phyloP scores from a whole-genome alignment of 345 rosid genomes.

The Geranium rotundifolium region DNA sequence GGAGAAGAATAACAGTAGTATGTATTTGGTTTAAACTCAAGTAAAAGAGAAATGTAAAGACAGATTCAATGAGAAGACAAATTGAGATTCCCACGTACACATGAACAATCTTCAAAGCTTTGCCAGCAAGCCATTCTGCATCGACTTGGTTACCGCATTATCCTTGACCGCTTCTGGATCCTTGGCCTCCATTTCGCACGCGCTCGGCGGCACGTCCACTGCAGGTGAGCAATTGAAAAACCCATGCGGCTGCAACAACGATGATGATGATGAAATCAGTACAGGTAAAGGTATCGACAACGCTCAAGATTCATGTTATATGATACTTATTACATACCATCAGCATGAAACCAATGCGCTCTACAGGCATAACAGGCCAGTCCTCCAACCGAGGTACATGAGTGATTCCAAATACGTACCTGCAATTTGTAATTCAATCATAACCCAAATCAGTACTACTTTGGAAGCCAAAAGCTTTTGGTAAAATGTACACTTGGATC shows the following conservation, averaged over 20 bases:
- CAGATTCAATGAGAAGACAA: no score
- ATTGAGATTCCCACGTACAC: no score
- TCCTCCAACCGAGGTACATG: slow-evolving; percentile 89
- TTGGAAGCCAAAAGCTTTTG: no score
- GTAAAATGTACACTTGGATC: no score
- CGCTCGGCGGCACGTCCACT: slow-evolving; percentile 76
- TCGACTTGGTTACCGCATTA: slow-evolving; percentile 27
- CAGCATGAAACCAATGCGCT: slow-evolving; percentile 70
- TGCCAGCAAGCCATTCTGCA: slow-evolving; percentile 39
- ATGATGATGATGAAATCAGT: neutral
- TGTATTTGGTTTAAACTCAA: no score
- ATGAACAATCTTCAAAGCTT: slow-evolving; percentile 43
- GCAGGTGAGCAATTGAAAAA: slow-evolving; percentile 96
- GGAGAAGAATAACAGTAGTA: no score
- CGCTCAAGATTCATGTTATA: no score
- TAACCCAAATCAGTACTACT: no score
- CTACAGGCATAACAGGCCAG: slow-evolving; percentile 94
- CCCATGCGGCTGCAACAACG: slow-evolving; percentile 69
- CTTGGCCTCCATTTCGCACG: slow-evolving; percentile 57
- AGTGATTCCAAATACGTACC: slow-evolving; percentile 88
- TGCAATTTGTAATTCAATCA: slow-evolving; percentile 9
- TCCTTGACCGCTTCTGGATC: slow-evolving; percentile 51
- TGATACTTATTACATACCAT: slow-evolving; percentile 30
- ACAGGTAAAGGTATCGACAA: neutral
- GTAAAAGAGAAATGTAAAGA: no score